Evolutionary conservation across 1,284 basidiomycete genomes (phyloP).

Genomic region (Pseudozyma sp.): DNA sequence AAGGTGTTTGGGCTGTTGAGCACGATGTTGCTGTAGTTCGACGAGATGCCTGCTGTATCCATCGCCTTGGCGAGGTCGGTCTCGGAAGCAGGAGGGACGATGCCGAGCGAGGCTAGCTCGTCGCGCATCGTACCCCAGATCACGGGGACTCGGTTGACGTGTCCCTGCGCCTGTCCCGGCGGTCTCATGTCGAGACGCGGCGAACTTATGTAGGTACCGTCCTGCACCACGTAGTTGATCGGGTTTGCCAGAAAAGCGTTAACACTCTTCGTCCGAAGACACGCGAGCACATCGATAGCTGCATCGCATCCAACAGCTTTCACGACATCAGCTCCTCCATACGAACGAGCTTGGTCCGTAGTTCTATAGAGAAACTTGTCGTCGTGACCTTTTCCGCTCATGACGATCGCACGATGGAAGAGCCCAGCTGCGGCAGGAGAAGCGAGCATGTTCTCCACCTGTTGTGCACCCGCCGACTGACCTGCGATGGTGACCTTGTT

Average conservation of each 20-base stretch:
- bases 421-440: conserved; percentile 34
- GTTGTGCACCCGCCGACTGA: conserved; percentile 81
- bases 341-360: conserved; percentile 17
- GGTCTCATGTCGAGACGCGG: conserved; percentile 41
- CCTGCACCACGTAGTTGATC: conserved; percentile 23
- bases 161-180: conserved; percentile 17
- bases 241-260: conserved; percentile 17
- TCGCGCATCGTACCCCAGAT: conserved; percentile 55
- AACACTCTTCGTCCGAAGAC: conserved; percentile 40
- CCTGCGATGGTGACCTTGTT: conserved; percentile 83
- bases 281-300: conserved; percentile 37
- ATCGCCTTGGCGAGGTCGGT: conserved; percentile 40
- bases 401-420: conserved; percentile 40
- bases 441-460: conserved; percentile 41
- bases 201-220: conserved; percentile 40
- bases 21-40: conserved; percentile 42
- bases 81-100: conserved; percentile 40
- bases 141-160: conserved; percentile 52
- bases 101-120: conserved; percentile 52
- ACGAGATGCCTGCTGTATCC: conserved; percentile 35
- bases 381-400: conserved; percentile 37
- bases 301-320: conserved; percentile 32
- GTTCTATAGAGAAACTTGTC: conserved; percentile 26
- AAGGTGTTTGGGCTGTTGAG: conserved; percentile 34
- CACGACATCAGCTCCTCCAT: conserved; percentile 20